These are phyloP conservation scores for Fusarium albidum DNA, from an alignment of 2,329 filamentous ascomycete species.

Conservation along the genomic window DNA sequence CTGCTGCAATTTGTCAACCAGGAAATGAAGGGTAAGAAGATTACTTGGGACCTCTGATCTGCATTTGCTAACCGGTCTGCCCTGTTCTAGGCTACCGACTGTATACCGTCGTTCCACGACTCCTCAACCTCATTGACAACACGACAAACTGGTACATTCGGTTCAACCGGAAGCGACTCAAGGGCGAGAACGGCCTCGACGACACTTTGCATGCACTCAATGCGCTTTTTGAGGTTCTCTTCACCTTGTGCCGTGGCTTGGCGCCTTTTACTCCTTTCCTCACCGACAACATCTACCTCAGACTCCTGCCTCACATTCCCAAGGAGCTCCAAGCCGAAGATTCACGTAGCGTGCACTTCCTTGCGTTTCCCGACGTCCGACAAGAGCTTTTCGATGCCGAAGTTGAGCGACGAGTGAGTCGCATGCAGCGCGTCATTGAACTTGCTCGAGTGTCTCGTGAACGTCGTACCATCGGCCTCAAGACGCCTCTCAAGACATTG, in stretches of 20 bases:
- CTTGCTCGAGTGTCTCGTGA: conserved; percentile 87
- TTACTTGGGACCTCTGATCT: not conserved
- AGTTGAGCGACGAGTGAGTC: conserved; percentile 84
- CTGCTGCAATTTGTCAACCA: conserved; percentile 90
- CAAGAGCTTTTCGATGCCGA: conserved; percentile 86
- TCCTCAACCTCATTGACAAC: conserved; percentile 87
- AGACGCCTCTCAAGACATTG: conserved; percentile 89
- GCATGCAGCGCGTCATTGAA: conserved; percentile 97
- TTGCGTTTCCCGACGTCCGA: conserved; percentile 87
- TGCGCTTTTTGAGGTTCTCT: conserved; percentile 92
- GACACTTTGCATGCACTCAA: conserved; percentile 93
- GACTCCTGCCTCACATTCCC: conserved; percentile 83
- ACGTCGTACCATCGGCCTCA: conserved; percentile 82
- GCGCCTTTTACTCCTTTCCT: conserved; percentile 97
- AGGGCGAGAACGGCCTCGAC: conserved; percentile 85
- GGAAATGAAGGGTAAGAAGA: conserved; percentile 79
- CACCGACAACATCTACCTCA: conserved; percentile 91
- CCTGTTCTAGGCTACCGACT: conserved; percentile 67
- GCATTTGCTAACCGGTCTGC: conserved; percentile 6
- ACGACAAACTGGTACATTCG: conserved; percentile 99
- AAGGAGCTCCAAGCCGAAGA: conserved; percentile 74
- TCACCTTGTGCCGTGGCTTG: conserved; percentile 84
- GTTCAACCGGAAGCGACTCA: conserved; percentile 89
- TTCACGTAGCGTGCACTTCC: conserved; percentile 88
- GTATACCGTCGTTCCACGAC: conserved; percentile 89